These are phyloP conservation scores for Coriaria nepalensis DNA, from an alignment of 306 rosid species.

Conservation along the genomic window DNA sequence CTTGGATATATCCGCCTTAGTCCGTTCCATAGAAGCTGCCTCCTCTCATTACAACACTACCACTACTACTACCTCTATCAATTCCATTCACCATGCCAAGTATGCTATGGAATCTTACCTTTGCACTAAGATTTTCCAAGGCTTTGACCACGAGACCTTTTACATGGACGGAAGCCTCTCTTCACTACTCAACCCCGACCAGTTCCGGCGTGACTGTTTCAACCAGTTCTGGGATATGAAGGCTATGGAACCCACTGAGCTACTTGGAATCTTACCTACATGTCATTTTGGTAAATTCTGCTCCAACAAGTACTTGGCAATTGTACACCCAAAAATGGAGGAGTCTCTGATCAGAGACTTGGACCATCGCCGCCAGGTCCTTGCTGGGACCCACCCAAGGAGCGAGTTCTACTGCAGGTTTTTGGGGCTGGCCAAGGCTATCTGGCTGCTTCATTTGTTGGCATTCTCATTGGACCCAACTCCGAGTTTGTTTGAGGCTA, in stretches of 20 bases:
- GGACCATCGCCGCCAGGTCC: conserved; percentile 59
- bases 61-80: conserved; percentile 22
- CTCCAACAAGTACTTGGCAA: conserved; percentile 73
- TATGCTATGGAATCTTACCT: conserved; percentile 79
- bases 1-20: conserved; percentile 92
- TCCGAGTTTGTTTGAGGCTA: conserved; percentile 78
- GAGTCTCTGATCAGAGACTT: conserved; percentile 84
- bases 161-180: conserved; percentile 93
- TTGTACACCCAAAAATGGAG: conserved; percentile 94
- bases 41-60: conserved; percentile 20
- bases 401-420: conserved; percentile 66
- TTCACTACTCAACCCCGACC: conserved; percentile 79
- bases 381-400: conserved; percentile 70
- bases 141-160: conserved; percentile 88
- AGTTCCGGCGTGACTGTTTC: conserved; percentile 75
- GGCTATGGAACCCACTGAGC: conserved; percentile 85
- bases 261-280: conserved; percentile 71
- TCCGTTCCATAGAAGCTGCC: conserved; percentile 91
- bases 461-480: conserved; percentile 91
- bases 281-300: conserved; percentile 92
- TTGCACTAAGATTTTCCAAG: conserved; percentile 66
- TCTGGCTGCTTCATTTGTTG: conserved; percentile 83
- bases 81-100: conserved; percentile 59
- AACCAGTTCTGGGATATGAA: conserved; percentile 74
- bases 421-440: conserved; percentile 59